Conservation (phyloP, 2,329 filamentous ascomycete species). For the Pezicula neosporulosa region DNA sequence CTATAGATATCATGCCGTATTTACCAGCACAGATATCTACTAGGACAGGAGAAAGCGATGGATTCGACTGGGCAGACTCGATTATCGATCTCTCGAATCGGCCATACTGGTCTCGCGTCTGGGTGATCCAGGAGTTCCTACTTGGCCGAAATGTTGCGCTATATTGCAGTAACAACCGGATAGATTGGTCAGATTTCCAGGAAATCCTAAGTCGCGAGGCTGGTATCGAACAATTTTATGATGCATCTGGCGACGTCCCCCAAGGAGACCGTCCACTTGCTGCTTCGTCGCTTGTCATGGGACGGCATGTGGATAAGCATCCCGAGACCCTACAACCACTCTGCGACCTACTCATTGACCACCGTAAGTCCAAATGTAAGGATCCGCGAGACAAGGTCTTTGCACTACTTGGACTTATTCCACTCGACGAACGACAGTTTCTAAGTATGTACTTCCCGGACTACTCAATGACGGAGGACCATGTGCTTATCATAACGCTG, state of each 20-base stretch:
- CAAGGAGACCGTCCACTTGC: background rate
- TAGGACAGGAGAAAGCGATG: constrained; percentile 1
- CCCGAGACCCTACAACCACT: constrained; percentile 7
- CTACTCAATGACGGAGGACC: constrained; percentile 17
- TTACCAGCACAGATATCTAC: background rate
- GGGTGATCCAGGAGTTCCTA: constrained; percentile 24
- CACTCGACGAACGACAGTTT: constrained; percentile 28
- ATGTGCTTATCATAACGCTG: constrained; percentile 32
- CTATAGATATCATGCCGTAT: background rate
- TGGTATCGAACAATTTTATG: background rate
- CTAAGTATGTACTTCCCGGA: constrained; percentile 35
- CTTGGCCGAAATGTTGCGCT: constrained; percentile 16
- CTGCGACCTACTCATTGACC: constrained; percentile 11
- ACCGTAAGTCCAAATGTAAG: constrained; percentile 12
- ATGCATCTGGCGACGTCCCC: background rate
- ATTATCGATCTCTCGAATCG: constrained; percentile 8
- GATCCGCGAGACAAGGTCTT: constrained; percentile 17
- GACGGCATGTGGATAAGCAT: constrained; percentile 1
- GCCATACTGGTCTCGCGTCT: constrained; percentile 20
- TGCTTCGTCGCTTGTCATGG: constrained; percentile 6
- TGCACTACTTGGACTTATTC: constrained; percentile 16
- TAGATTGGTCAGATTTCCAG: constrained; percentile 3
- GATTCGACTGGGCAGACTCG: constrained; percentile 9
- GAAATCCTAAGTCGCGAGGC: background rate
- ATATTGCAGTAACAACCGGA: constrained; percentile 10